Percentiles rank a stretch among this genome's conserved stretches.
phyloP scores from a whole-genome alignment of 2,329 filamentous ascomycete genomes.

The Penicillium sp. region DNA sequence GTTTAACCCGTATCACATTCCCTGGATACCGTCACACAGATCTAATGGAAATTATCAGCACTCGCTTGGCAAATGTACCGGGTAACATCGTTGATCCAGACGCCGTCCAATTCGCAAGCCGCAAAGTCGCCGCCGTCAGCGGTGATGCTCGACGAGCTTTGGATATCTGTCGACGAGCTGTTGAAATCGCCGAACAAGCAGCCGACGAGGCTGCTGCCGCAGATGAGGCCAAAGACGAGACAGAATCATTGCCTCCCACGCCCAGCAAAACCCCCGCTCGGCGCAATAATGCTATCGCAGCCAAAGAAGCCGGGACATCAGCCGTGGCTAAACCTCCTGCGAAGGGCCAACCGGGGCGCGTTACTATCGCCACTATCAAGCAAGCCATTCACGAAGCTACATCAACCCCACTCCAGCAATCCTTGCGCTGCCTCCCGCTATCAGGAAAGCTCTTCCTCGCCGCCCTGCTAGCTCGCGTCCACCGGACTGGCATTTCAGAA shows the following conservation, averaged over 20 bases:
- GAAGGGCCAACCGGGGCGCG: slow-evolving; percentile 44
- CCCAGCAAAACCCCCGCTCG: slow-evolving; percentile 38
- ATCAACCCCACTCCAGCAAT: slow-evolving; percentile 81
- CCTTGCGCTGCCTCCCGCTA: slow-evolving; percentile 71
- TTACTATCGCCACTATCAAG: slow-evolving; percentile 89
- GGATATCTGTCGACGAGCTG: slow-evolving; percentile 88
- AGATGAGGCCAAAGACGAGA: slow-evolving; percentile 22
- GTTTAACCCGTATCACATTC: slow-evolving; percentile 89
- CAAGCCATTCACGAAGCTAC: slow-evolving; percentile 92
- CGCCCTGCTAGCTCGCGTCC: slow-evolving; percentile 66
- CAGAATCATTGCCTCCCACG: slow-evolving; percentile 35
- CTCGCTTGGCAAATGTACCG: slow-evolving; percentile 77
- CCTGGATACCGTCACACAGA: slow-evolving; percentile 95
- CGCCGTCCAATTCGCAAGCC: slow-evolving; percentile 87
- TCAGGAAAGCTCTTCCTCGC: slow-evolving; percentile 77
- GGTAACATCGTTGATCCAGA: slow-evolving; percentile 86
- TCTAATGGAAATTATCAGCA: slow-evolving; percentile 92
- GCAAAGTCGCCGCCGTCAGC: slow-evolving; percentile 92
- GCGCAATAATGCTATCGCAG: slow-evolving; percentile 15
- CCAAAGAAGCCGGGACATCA: slow-evolving; percentile 8
- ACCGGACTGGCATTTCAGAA: slow-evolving; percentile 76
- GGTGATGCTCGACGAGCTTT: slow-evolving; percentile 86
- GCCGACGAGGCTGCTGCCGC: slow-evolving; percentile 32
- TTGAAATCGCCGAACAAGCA: slow-evolving; percentile 84
- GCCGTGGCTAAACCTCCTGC: slow-evolving; percentile 16